Percentiles rank a stretch among this genome's conserved stretches.
phyloP scores from a whole-genome alignment of 129 eudicot genomes.

The Sambucus nigra region DNA sequence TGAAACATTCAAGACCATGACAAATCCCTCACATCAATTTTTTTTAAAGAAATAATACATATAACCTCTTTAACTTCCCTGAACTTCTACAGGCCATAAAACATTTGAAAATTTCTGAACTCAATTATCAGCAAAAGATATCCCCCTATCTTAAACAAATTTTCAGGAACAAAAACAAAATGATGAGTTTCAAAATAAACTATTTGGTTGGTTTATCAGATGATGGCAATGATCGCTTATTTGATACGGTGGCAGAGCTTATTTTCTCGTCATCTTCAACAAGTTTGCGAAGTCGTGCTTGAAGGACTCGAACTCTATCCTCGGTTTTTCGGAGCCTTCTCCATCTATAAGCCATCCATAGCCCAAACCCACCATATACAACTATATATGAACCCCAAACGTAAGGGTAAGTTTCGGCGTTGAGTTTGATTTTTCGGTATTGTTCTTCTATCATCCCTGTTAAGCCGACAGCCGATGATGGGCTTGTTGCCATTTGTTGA shows the following conservation, averaged over 20 bases:
- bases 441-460: constrained; percentile 32
- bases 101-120: too few relatives aligned
- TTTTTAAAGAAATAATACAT: too few relatives aligned
- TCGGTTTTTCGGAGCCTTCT: constrained; percentile 65
- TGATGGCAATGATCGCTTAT: constrained; percentile 23
- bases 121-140: too few relatives aligned
- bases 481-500: constrained; percentile 14
- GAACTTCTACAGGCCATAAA: too few relatives aligned
- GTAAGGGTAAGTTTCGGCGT: constrained; percentile 86
- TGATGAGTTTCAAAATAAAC: too few relatives aligned
- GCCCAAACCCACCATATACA: constrained; percentile 79
- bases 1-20: too few relatives aligned
- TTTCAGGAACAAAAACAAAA: too few relatives aligned
- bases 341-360: constrained; percentile 74
- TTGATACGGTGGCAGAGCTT: constrained; percentile 20
- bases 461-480: constrained; percentile 27
- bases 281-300: constrained; percentile 57
- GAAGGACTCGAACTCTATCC: constrained; percentile 75
- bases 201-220: constrained; percentile 24
- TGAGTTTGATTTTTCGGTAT: constrained; percentile 49
- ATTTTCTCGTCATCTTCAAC: constrained; percentile 47
- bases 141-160: too few relatives aligned
- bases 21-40: too few relatives aligned
- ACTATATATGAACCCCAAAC: constrained; percentile 85
- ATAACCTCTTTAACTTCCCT: too few relatives aligned